phyloP scores from a whole-genome alignment of 352 stramenopile genomes.

The Nothophytophthora sp. region DNA sequence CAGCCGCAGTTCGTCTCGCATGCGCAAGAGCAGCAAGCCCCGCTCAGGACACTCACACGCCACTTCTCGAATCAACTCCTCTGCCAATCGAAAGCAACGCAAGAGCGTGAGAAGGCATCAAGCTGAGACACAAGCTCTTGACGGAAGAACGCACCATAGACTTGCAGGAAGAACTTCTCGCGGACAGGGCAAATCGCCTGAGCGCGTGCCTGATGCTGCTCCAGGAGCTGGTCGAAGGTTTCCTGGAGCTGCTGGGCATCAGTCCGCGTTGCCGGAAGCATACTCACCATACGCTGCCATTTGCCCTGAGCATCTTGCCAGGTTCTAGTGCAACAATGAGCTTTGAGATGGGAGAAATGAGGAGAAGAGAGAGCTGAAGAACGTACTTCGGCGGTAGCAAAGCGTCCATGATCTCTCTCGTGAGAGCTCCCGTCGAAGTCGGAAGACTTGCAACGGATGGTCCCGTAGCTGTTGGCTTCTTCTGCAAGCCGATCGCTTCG shows the following conservation, averaged over 20 bases:
- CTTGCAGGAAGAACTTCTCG: slow-evolving; percentile 75
- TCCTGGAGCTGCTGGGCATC: slow-evolving; percentile 55
- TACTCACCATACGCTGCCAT: slow-evolving; percentile 73
- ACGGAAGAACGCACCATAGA: slow-evolving; percentile 41
- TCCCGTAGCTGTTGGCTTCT: slow-evolving; percentile 2
- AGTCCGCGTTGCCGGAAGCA: slow-evolving; percentile 35
- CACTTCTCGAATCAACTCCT: slow-evolving; percentile 78
- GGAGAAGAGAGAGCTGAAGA: too few species aligned
- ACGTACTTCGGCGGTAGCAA: slow-evolving; percentile 70
- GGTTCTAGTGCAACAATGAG: slow-evolving; percentile 29
- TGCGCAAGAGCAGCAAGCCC: slow-evolving; percentile 67
- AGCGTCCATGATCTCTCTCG: slow-evolving; percentile 65
- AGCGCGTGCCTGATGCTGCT: slow-evolving; percentile 52
- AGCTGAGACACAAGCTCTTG: background rate
- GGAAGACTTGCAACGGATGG: slow-evolving; percentile 13
- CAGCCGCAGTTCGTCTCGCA: slow-evolving; percentile 78
- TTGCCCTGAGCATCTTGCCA: slow-evolving; percentile 58
- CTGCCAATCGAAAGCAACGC: slow-evolving; percentile 15
- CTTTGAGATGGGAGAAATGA: background rate
- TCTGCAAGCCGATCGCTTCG: background rate
- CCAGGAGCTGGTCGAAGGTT: slow-evolving; percentile 43
- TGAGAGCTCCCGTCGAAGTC: slow-evolving; percentile 15
- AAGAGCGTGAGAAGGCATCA: background rate
- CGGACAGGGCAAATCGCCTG: slow-evolving; percentile 68
- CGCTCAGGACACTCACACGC: slow-evolving; percentile 78